A percentile compares a stretch with the other conserved stretches of the same genome.
Evolutionary conservation across 2,329 filamentous ascomycete genomes (phyloP).

Genomic region (Cordyceps fumosorosea): DNA sequence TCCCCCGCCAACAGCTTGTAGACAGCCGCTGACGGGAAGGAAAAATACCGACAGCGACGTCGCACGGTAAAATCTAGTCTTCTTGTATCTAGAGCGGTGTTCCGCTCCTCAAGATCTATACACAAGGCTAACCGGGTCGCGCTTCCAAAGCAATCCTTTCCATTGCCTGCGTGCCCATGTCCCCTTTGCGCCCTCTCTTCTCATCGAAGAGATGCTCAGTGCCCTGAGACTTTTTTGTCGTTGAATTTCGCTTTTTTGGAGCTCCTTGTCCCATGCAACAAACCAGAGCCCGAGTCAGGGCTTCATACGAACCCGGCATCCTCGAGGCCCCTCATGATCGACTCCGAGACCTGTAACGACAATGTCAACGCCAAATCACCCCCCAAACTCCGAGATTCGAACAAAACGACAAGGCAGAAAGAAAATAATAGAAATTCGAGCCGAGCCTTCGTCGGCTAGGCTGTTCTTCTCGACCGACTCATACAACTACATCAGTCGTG

Average conservation of each 20-base stretch:
- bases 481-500: conserved; percentile 69
- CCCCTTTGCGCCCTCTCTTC: conserved; percentile 26
- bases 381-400: neutral
- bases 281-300: neutral
- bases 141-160: conserved; percentile 19
- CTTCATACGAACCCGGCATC: conserved; percentile 34
- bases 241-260: neutral
- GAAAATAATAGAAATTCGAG: neutral
- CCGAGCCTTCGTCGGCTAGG: neutral
- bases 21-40: neutral
- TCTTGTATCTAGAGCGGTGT: conserved; percentile 26
- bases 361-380: conserved; percentile 13
- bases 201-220: conserved; percentile 29
- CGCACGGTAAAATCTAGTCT: neutral
- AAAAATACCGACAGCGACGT: neutral
- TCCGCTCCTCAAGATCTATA: conserved; percentile 41
- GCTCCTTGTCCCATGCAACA: neutral
- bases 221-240: conserved; percentile 22
- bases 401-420: conserved; percentile 12
- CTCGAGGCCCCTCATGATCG: conserved; percentile 32
- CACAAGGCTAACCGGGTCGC: conserved; percentile 24
- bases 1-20: neutral
- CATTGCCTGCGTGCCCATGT: conserved; percentile 15
- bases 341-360: conserved; percentile 27
- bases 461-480: conserved; percentile 14